These are phyloP conservation scores for Malus hybrid DNA, from an alignment of 331 rosid genomes.

Conservation along the genomic window DNA sequence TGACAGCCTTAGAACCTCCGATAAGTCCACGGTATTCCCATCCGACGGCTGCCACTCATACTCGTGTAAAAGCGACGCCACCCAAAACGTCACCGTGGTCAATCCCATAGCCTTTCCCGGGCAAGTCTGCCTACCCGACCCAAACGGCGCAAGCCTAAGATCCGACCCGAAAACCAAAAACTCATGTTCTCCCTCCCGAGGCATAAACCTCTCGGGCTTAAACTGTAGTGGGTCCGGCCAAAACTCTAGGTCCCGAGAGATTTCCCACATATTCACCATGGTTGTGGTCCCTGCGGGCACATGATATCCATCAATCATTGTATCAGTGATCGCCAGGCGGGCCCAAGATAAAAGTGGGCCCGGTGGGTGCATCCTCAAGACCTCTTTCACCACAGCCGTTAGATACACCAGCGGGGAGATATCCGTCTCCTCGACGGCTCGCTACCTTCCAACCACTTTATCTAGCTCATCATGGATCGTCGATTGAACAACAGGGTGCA, in stretches of 20 bases:
- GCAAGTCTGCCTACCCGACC: constrained; percentile 72
- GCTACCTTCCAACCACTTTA: constrained; percentile 35
- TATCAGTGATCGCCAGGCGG: constrained; percentile 64
- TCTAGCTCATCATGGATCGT: constrained; percentile 64
- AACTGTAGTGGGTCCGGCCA: constrained; percentile 63
- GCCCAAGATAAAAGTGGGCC: constrained; percentile 99
- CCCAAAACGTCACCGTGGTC: constrained; percentile 58
- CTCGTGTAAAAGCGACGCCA: constrained; percentile 65
- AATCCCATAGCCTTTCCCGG: constrained; percentile 70
- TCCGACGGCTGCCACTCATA: constrained; percentile 43
- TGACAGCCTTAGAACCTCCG: constrained; percentile 64
- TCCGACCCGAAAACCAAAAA: constrained; percentile 72
- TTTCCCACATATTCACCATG: constrained; percentile 94
- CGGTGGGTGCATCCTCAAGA: constrained; percentile 78
- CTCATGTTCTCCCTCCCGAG: constrained; percentile 18
- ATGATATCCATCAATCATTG: constrained; percentile 68
- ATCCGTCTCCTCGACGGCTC: constrained; percentile 49
- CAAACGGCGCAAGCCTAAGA: constrained; percentile 76
- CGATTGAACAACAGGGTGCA: constrained; percentile 47
- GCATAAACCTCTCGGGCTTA: constrained; percentile 49
- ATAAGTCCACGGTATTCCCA: constrained; percentile 36
- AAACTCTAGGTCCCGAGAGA: constrained; percentile 49
- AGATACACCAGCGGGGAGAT: constrained; percentile 35
- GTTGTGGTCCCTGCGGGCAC: constrained; percentile 85
- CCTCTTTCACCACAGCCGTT: constrained; percentile 77